Percentiles rank a stretch among this genome's conserved stretches.
Conservation (phyloP, 345 rosid genomes). For the Xanthoceras sorbifolium region DNA sequence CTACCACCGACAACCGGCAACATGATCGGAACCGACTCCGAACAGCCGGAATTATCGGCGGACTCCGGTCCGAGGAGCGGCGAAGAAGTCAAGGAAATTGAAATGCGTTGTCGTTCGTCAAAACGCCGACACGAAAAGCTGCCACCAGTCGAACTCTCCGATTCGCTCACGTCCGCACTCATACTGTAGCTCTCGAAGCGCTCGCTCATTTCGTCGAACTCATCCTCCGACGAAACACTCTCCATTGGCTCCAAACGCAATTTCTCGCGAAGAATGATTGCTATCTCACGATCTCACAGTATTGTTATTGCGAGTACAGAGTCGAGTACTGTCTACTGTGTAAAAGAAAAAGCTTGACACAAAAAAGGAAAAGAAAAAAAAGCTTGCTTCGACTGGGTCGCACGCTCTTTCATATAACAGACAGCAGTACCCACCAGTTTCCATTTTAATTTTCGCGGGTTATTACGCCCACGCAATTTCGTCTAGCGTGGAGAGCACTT, state of each 20-base stretch:
- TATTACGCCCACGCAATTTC: neutral
- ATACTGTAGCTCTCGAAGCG: slow-evolving; percentile 32
- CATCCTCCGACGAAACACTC: slow-evolving; percentile 34
- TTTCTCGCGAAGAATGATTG: neutral
- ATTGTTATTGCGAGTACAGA: neutral
- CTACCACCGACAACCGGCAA: slow-evolving; percentile 22
- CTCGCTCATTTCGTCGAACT: slow-evolving; percentile 26
- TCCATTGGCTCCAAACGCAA: slow-evolving; percentile 21
- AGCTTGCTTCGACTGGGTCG: neutral
- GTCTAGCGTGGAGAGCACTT: slow-evolving; percentile 13
- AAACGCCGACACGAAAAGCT: slow-evolving; percentile 22
- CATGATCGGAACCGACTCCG: slow-evolving; percentile 26
- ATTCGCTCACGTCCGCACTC: slow-evolving; percentile 40
- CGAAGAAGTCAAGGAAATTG: slow-evolving; percentile 25
- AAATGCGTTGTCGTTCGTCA: slow-evolving; percentile 1
- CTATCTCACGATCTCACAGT: neutral
- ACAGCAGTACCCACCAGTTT: slow-evolving; percentile 26
- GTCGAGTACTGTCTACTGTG: neutral
- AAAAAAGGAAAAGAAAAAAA: slow-evolving; percentile 19
- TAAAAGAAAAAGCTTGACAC: slow-evolving; percentile 15
- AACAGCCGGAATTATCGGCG: neutral
- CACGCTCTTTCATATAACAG: slow-evolving; percentile 12
- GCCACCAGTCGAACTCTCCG: slow-evolving; percentile 30
- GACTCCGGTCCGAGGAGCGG: slow-evolving; percentile 9
- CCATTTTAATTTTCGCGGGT: slow-evolving; percentile 12